A percentile compares a stretch with the other conserved stretches of the same genome.
phyloP scores from a whole-genome alignment of 2,329 filamentous ascomycete species.

The Fusarium albosuccineum region DNA sequence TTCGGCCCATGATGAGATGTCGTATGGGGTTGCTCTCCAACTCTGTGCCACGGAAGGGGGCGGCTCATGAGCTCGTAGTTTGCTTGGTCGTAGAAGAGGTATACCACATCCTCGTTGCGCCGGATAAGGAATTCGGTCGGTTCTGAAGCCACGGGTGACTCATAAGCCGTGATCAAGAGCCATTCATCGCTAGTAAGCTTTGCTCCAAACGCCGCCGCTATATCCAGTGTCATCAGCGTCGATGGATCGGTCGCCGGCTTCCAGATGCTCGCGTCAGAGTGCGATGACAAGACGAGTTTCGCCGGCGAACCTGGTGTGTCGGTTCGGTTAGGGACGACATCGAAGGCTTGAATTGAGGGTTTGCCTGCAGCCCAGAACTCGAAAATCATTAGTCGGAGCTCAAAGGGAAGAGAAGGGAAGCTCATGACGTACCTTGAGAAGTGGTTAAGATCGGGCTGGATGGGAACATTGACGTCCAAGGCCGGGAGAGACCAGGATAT shows the following conservation, averaged over 20 bases:
- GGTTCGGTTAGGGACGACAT: background rate
- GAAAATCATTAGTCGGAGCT: background rate
- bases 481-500: too few relatives aligned
- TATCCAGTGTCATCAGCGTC: too few relatives aligned
- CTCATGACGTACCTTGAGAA: too few relatives aligned
- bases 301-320: background rate
- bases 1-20: background rate
- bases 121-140: background rate
- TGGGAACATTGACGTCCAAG: too few relatives aligned
- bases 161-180: too few relatives aligned
- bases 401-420: background rate
- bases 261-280: background rate
- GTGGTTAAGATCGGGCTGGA: too few relatives aligned
- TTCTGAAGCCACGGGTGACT: too few relatives aligned
- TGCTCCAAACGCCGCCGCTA: too few relatives aligned
- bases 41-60: background rate
- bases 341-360: background rate
- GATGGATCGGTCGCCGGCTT: background rate
- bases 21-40: background rate
- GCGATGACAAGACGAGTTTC: background rate
- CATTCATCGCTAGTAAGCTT: too few relatives aligned
- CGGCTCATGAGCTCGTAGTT: background rate
- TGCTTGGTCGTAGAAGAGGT: background rate
- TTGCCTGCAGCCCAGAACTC: background rate
- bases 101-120: background rate